Percentiles rank a stretch among this genome's conserved stretches.
Conservation (phyloP, 345 rosid genomes). For the Schrenkiella parvula region DNA sequence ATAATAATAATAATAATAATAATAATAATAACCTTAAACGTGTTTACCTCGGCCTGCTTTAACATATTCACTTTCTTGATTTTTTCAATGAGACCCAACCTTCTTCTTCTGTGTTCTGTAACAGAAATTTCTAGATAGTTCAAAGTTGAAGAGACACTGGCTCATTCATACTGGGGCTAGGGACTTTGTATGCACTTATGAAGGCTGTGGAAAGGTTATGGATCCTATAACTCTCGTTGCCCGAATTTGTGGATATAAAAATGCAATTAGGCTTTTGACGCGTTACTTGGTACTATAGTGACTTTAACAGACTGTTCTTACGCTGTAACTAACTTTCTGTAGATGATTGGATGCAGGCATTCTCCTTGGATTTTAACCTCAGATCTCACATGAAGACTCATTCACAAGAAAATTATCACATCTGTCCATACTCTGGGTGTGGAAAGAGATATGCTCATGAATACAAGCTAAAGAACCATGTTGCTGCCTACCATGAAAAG, state of each 20-base stretch:
- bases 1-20: neutral
- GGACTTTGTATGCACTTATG: constrained; percentile 79
- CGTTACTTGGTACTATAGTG: neutral
- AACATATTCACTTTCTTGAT: neutral
- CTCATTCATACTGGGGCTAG: constrained; percentile 96
- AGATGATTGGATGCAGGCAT: constrained; percentile 59
- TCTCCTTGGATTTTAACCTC: constrained; percentile 96
- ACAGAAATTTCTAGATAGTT: constrained; percentile 99
- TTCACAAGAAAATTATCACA: constrained; percentile 94
- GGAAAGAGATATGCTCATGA: constrained; percentile 99
- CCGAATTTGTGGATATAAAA: neutral
- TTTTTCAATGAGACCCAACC: neutral
- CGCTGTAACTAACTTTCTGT: neutral
- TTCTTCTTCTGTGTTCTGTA: constrained; percentile 22
- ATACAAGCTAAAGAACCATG: constrained; percentile 91
- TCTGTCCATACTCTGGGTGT: constrained; percentile 86
- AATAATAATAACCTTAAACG: neutral
- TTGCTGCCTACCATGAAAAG: constrained; percentile 82
- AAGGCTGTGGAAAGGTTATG: constrained; percentile 98
- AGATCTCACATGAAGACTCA: constrained; percentile 98
- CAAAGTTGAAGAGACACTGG: constrained; percentile 91
- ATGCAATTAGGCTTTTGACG: neutral
- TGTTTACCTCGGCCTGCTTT: neutral
- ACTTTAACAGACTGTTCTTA: neutral
- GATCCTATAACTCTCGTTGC: constrained; percentile 19